Evolutionary conservation across 345 rosid species (phyloP).

Genomic region (Bruguiera sexangula): DNA sequence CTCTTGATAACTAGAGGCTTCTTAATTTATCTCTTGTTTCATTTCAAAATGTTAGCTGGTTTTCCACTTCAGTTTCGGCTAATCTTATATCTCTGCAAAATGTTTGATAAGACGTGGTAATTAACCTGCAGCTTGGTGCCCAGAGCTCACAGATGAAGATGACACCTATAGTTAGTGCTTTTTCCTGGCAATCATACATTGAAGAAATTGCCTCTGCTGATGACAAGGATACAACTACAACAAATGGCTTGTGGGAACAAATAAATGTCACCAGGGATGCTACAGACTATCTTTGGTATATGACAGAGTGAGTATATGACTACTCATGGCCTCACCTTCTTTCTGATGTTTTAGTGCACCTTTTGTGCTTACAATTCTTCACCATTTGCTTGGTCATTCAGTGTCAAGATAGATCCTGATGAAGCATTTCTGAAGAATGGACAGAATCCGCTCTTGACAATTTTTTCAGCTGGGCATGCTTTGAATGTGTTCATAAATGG

Average conservation of each 20-base stretch:
- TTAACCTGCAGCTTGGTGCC: conserved; percentile 27
- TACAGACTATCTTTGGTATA: conserved; percentile 49
- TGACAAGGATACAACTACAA: conserved; percentile 28
- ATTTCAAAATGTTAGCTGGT: not conserved
- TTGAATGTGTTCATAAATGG: conserved; percentile 31
- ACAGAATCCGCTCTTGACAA: conserved; percentile 46
- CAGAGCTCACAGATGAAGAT: conserved; percentile 35
- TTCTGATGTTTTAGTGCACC: not conserved
- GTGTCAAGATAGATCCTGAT: conserved; percentile 48
- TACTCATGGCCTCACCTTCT: not conserved
- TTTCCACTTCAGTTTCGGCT: conserved; percentile 5
- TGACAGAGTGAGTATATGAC: conserved; percentile 39
- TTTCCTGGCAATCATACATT: conserved; percentile 40
- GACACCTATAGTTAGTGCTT: conserved; percentile 24
- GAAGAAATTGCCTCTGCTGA: conserved; percentile 39
- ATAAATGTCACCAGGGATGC: conserved; percentile 37
- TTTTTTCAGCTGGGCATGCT: conserved; percentile 33
- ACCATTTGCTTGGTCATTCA: conserved; percentile 24
- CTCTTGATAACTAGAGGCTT: not conserved
- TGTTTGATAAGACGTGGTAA: not conserved
- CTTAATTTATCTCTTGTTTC: not conserved
- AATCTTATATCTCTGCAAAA: not conserved
- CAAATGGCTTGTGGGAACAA: conserved; percentile 38
- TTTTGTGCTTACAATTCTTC: no score
- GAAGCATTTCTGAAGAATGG: conserved; percentile 72